phyloP scores from a whole-genome alignment of 78 protist genomes.

The Tieghemostelium lacteum region DNA sequence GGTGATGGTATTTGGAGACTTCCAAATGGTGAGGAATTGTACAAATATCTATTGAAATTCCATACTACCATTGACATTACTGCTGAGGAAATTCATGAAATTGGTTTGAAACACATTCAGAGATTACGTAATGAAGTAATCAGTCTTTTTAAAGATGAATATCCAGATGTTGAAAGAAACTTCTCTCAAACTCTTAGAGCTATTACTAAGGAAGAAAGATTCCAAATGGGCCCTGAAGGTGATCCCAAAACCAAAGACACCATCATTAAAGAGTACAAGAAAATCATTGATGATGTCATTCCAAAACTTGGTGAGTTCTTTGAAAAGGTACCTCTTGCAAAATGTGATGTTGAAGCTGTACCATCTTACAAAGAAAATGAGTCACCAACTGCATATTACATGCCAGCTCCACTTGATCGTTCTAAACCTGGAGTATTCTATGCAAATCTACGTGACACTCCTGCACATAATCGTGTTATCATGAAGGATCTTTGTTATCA shows the following conservation, averaged over 20 bases:
- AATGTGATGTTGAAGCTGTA: slow-evolving; percentile 19
- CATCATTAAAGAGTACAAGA: slow-evolving; percentile 4
- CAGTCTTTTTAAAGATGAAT: slow-evolving; percentile 10
- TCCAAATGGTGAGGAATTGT: slow-evolving; percentile 19
- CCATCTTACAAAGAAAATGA: slow-evolving; percentile 26
- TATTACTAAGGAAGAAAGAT: background rate
- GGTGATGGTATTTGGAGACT: slow-evolving; percentile 60
- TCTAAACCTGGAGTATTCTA: slow-evolving; percentile 14
- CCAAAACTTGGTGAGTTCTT: background rate
- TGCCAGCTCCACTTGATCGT: slow-evolving; percentile 46
- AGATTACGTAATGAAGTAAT: background rate
- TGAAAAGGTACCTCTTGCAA: slow-evolving; percentile 15
- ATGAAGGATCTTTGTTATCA: slow-evolving; percentile 39
- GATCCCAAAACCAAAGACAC: slow-evolving; percentile 13
- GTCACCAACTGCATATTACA: slow-evolving; percentile 43
- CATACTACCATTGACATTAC: slow-evolving; percentile 28
- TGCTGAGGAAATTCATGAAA: slow-evolving; percentile 35
- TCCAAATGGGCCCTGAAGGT: slow-evolving; percentile 7
- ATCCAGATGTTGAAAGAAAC: slow-evolving; percentile 5
- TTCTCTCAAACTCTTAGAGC: slow-evolving; percentile 2
- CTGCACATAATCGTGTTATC: background rate
- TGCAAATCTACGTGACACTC: slow-evolving; percentile 31
- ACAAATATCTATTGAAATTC: background rate
- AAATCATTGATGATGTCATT: background rate
- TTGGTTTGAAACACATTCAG: slow-evolving; percentile 22